Evolutionary conservation across 2,329 filamentous ascomycete species (phyloP).

Genomic region (Emergomyces pasteurianus): DNA sequence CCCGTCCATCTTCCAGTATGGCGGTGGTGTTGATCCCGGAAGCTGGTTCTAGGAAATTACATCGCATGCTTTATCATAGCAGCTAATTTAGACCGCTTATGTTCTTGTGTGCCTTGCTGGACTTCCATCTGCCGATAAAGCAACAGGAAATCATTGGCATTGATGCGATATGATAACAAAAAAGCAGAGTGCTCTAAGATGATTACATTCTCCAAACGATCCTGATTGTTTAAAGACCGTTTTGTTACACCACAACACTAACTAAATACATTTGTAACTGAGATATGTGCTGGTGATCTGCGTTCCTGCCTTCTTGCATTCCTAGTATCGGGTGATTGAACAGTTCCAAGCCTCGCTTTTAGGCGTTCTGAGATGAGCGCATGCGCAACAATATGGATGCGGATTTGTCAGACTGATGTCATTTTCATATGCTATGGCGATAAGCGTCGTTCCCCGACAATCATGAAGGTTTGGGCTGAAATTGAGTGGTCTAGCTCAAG

Average conservation of each 20-base stretch:
- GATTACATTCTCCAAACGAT: not conserved
- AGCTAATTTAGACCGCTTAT: too few species aligned
- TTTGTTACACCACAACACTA: not conserved
- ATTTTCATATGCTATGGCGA: not conserved
- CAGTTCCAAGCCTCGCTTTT: not conserved
- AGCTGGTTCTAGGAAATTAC: not conserved
- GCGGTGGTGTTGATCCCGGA: not conserved
- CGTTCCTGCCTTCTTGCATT: not conserved
- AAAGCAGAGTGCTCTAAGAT: not conserved
- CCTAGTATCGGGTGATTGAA: not conserved
- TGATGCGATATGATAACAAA: not conserved
- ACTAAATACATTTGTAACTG: too few species aligned
- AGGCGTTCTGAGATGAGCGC: not conserved
- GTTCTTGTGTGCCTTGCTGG: not conserved
- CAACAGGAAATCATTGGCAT: not conserved
- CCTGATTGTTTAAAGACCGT: not conserved
- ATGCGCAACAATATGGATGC: not conserved
- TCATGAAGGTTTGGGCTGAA: too few species aligned
- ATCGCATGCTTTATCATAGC: too few species aligned
- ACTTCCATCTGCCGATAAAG: not conserved
- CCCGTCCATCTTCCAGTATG: not conserved
- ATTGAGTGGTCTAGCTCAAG: too few species aligned
- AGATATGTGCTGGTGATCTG: not conserved
- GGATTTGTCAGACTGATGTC: not conserved
- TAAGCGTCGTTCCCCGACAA: not conserved